Conservation (phyloP, 106 monocot species). For the Apostasia ramifera region DNA sequence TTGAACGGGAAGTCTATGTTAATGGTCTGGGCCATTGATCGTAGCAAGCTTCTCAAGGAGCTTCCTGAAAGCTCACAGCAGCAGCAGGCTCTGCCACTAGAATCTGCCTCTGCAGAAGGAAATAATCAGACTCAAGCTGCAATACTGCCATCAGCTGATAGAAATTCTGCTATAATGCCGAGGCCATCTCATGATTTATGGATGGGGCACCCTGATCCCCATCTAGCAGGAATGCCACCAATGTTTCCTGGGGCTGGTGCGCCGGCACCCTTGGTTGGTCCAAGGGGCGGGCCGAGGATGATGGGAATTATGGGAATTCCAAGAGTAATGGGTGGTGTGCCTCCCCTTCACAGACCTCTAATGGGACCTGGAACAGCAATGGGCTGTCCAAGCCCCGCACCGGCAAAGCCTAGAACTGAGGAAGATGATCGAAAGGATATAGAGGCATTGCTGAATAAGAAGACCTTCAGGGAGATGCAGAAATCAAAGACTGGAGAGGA, state of each 20-base stretch:
- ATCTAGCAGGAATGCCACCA: conserved; percentile 39
- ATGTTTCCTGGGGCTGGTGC: conserved; percentile 37
- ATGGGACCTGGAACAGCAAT: conserved; percentile 28
- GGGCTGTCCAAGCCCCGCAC: conserved; percentile 15
- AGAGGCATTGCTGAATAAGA: conserved; percentile 79
- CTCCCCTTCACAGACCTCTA: conserved; percentile 39
- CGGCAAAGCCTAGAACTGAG: conserved; percentile 51
- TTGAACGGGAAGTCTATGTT: conserved; percentile 62
- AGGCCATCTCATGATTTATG: conserved; percentile 46
- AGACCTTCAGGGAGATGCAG: conserved; percentile 83
- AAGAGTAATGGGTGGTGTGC: conserved; percentile 54
- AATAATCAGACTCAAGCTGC: conserved; percentile 17
- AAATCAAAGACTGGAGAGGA: conserved; percentile 98
- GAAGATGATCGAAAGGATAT: conserved; percentile 96
- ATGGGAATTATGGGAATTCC: conserved; percentile 63
- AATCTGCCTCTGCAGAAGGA: conserved; percentile 16
- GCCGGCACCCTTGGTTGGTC: conserved; percentile 16
- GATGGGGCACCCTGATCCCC: conserved; percentile 48
- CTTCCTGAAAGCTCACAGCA: conserved; percentile 70
- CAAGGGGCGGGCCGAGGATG: conserved; percentile 50
- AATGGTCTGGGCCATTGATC: conserved; percentile 80
- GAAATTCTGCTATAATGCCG: conserved; percentile 11
- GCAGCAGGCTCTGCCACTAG: conserved; percentile 4
- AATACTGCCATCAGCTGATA: conserved; percentile 12
- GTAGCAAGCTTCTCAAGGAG: conserved; percentile 80